phyloP scores from a whole-genome alignment of 768 basidiomycete genomes.

The Multifurca ochricompacta region DNA sequence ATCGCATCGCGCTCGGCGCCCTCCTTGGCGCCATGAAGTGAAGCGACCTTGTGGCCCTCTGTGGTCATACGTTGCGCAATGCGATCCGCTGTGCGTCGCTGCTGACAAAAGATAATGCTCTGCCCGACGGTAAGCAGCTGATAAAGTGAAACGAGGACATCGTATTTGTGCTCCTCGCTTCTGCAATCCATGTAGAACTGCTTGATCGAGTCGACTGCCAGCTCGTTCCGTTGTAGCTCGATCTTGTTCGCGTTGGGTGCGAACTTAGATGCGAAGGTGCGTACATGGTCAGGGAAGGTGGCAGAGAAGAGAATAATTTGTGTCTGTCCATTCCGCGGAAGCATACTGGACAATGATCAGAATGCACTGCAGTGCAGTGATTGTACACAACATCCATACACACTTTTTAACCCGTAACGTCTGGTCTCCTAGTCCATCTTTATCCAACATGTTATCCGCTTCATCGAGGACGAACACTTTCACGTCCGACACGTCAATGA shows the following conservation, averaged over 20 bases:
- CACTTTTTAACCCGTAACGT: constrained; percentile 92
- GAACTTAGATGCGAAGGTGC: constrained; percentile 85
- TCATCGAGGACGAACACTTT: constrained; percentile 96
- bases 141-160: constrained; percentile 87
- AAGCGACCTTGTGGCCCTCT: constrained; percentile 95
- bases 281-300: constrained; percentile 93
- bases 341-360: constrained; percentile 36
- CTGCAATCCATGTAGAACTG: constrained; percentile 98
- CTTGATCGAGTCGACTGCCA: constrained; percentile 88
- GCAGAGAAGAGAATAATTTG: constrained; percentile 98
- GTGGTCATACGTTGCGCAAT: constrained; percentile 85
- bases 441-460: constrained; percentile 98
- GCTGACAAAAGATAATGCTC: constrained; percentile 98
- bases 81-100: constrained; percentile 86
- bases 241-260: constrained; percentile 96
- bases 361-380: neutral
- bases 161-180: constrained; percentile 89
- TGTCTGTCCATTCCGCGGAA: constrained; percentile 42
- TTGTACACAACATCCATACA: constrained; percentile 27
- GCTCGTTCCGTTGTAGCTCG: constrained; percentile 86
- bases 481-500: constrained; percentile 72
- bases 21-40: constrained; percentile 92
- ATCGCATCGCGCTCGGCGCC: constrained; percentile 81
- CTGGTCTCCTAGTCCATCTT: constrained; percentile 90
- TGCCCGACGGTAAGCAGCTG: constrained; percentile 90